Base-by-base conservation (phyloP, 2,329 filamentous ascomycete genomes). In the Hymenoscyphus scutula region DNA sequence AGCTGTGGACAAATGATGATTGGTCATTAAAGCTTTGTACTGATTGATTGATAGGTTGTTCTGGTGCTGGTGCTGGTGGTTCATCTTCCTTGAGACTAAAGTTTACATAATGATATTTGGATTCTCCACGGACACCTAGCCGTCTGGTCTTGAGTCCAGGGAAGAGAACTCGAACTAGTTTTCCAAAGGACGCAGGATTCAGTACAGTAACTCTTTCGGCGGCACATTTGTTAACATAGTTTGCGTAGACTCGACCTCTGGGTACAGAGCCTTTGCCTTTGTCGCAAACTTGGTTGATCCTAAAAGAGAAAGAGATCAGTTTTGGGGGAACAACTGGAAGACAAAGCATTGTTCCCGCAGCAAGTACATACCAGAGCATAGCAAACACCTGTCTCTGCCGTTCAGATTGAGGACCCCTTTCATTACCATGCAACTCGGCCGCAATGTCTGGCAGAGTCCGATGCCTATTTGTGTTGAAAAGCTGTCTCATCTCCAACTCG, bases 111-210 rank as follows among this genome's bases (percentile, higher is more conserved):
- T 99, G 95, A 75, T 99, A 99, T 75, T 99, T 99, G 15, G 95
- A 99, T 78, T 98, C 94, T 67, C 95, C 95, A 59, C 95, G 87
- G 55, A 98, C 93, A 66, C 95, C 95, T 13, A 99, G 82, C 67
- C 95, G 86, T 63, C 95, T 85, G 34, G 95, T 99, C 77, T 96
- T 94, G 25, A 99, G 88, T 51, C 93, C 94, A 0, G 95, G 94
- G 71, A 98, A 99, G 58, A 99, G 89, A 45, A 99, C 94, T 34
- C 95, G 88, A 37, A 99, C 95, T 53, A 99, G 85, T 77, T 99
- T 99, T 62, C 95, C 95, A 77, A 99, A 99, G 30, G 94, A 98
- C 10, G 95, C 95, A 51, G 95, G 95, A 73, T 99, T 99, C 62
- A 99, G 79, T 10, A 97, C 93, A 0, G 95, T 96, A 45, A 98